phyloP scores from a whole-genome alignment of 345 rosid species.

The Noccaea caerulescens region DNA sequence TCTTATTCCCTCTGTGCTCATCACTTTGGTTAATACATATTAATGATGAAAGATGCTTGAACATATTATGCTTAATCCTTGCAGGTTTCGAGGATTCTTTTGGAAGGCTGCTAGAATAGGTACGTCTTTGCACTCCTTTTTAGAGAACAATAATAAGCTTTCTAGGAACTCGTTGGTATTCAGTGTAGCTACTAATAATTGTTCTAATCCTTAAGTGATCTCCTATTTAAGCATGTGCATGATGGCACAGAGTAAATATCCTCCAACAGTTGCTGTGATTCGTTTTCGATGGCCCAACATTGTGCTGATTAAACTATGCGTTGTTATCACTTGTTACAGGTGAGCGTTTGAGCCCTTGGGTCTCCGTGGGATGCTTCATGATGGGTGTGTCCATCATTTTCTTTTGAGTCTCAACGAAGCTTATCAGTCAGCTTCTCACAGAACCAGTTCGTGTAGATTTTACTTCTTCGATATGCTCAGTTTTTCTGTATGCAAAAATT shows the following conservation, averaged over 20 bases:
- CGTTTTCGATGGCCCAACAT: background rate
- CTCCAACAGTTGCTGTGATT: background rate
- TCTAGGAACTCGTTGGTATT: background rate
- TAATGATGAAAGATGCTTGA: background rate
- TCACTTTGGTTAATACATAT: background rate
- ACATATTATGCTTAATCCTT: background rate
- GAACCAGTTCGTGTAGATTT: slow-evolving; percentile 26
- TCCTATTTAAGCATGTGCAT: slow-evolving; percentile 5
- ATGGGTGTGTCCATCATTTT: slow-evolving; percentile 88
- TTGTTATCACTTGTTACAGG: slow-evolving; percentile 51
- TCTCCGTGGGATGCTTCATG: slow-evolving; percentile 83
- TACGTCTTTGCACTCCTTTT: slow-evolving; percentile 31
- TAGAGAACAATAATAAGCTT: slow-evolving; percentile 4
- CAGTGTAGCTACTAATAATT: background rate
- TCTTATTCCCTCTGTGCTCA: background rate
- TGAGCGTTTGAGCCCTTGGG: slow-evolving; percentile 96
- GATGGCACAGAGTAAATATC: slow-evolving; percentile 5
- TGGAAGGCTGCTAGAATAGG: slow-evolving; percentile 99
- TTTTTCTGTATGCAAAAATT: slow-evolving; percentile 29
- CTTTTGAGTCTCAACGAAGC: slow-evolving; percentile 51
- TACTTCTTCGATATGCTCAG: slow-evolving; percentile 25
- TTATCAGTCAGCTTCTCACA: slow-evolving; percentile 3
- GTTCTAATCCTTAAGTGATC: background rate
- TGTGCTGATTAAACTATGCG: slow-evolving; percentile 5
- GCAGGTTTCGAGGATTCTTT: slow-evolving; percentile 92